Evolutionary conservation across 164 flowering plant species (phyloP).

Genomic region (Kingdonia uniflora): DNA sequence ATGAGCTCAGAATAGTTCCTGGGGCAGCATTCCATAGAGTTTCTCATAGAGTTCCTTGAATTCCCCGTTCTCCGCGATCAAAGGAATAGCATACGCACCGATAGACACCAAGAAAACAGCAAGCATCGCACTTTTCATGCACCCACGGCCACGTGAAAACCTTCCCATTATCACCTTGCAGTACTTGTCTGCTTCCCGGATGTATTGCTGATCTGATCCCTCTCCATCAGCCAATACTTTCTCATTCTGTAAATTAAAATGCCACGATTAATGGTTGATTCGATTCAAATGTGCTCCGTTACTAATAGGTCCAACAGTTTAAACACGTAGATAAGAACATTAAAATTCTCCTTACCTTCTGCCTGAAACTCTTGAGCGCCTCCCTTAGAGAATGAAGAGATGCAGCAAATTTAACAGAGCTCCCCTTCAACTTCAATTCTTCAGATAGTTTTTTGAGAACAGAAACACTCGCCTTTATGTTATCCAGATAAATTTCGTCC

Average conservation of each 20-base stretch:
- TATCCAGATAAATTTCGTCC: slow-evolving; percentile 64
- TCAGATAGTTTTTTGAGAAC: slow-evolving; percentile 52
- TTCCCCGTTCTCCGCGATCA: slow-evolving; percentile 35
- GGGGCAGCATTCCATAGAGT: slow-evolving; percentile 15
- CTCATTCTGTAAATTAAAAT: slow-evolving; percentile 42
- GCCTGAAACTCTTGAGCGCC: slow-evolving; percentile 50
- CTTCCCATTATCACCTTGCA: slow-evolving; percentile 47
- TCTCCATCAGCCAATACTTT: slow-evolving; percentile 33
- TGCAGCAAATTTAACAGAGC: slow-evolving; percentile 29
- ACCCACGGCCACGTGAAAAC: slow-evolving; percentile 40
- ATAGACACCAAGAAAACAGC: slow-evolving; percentile 31
- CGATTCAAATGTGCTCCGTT: not conserved
- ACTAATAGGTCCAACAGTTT: not conserved
- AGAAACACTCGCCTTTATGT: slow-evolving; percentile 57
- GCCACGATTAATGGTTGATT: not conserved
- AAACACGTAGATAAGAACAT: not conserved
- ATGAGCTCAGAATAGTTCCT: slow-evolving; percentile 16
- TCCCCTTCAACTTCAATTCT: slow-evolving; percentile 37
- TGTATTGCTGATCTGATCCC: slow-evolving; percentile 20
- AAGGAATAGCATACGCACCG: slow-evolving; percentile 42
- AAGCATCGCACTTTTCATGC: slow-evolving; percentile 38
- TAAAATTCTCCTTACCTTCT: slow-evolving; percentile 33
- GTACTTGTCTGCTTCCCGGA: slow-evolving; percentile 68
- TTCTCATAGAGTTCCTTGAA: slow-evolving; percentile 40
- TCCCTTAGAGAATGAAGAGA: slow-evolving; percentile 36